Conservation (phyloP, 169 alveolate species). For the Plasmodium vivax region DNA sequence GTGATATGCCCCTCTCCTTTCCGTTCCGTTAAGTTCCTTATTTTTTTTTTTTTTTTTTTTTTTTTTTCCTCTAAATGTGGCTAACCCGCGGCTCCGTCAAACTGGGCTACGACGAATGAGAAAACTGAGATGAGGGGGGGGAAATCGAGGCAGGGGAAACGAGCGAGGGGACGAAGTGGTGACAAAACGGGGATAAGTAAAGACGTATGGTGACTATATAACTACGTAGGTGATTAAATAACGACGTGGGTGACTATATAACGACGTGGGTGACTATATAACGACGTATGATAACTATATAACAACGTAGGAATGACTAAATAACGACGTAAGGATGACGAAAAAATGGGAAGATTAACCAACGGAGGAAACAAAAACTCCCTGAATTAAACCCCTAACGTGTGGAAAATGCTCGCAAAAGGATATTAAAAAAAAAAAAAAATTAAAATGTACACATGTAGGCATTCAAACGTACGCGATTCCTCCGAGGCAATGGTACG, state of each 20-base stretch:
- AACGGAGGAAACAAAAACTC: background rate
- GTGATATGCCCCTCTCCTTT: background rate
- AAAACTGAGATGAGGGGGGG: background rate
- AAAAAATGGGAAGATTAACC: background rate
- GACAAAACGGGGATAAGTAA: background rate
- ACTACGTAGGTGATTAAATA: no score
- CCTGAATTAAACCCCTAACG: constrained; percentile 3
- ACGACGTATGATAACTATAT: background rate
- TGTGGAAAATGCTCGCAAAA: background rate
- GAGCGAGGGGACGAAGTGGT: background rate
- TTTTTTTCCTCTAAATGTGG: background rate
- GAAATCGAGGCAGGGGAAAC: background rate
- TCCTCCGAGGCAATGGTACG: background rate
- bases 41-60: background rate
- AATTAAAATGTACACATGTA: background rate
- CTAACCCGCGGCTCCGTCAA: background rate
- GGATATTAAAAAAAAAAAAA: background rate
- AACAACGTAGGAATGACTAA: no score
- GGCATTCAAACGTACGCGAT: background rate
- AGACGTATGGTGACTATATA: background rate
- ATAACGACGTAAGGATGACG: background rate
- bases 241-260: no score
- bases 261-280: no score
- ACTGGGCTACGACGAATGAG: background rate
- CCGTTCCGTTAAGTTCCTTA: background rate